These are phyloP conservation scores for Somion occarium DNA, from an alignment of 1,284 basidiomycete genomes.

Conservation along the genomic window DNA sequence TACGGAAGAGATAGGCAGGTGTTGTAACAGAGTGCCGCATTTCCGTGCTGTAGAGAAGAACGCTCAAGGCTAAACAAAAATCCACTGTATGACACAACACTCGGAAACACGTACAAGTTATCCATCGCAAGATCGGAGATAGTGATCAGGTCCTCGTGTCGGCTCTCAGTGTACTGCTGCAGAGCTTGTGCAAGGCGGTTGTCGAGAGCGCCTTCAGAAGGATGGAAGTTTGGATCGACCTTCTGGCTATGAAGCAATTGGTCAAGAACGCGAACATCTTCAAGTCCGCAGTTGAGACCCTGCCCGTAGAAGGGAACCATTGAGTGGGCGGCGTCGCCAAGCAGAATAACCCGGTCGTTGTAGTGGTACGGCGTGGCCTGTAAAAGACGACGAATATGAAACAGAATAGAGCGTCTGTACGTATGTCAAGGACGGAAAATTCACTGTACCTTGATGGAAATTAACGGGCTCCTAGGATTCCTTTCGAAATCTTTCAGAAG, in stretches of 20 bases:
- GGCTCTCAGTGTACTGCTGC: constrained; percentile 70
- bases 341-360: constrained; percentile 80
- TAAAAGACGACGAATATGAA: constrained; percentile 1
- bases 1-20: constrained; percentile 75
- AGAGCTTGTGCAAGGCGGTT: constrained; percentile 63
- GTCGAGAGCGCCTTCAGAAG: constrained; percentile 40
- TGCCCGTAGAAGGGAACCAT: constrained; percentile 99
- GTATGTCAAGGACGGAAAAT: constrained; percentile 11
- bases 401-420: constrained; percentile 3
- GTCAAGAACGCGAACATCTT: constrained; percentile 91
- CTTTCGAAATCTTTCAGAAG: constrained; percentile 73
- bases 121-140: constrained; percentile 91
- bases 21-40: constrained; percentile 93
- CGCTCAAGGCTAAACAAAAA: background rate
- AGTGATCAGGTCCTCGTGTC: constrained; percentile 86
- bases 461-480: constrained; percentile 86
- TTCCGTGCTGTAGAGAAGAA: constrained; percentile 59
- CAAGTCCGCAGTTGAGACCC: constrained; percentile 95
- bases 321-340: constrained; percentile 94
- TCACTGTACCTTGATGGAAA: constrained; percentile 80
- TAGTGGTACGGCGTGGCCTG: constrained; percentile 88
- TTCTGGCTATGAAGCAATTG: constrained; percentile 68
- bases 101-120: constrained; percentile 68
- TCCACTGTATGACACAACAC: background rate
- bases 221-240: constrained; percentile 40